Evolutionary conservation across 768 basidiomycete species (phyloP), one percentile per base, ranked within the genome.

Genomic region (Kwoniella botswanensis): DNA sequence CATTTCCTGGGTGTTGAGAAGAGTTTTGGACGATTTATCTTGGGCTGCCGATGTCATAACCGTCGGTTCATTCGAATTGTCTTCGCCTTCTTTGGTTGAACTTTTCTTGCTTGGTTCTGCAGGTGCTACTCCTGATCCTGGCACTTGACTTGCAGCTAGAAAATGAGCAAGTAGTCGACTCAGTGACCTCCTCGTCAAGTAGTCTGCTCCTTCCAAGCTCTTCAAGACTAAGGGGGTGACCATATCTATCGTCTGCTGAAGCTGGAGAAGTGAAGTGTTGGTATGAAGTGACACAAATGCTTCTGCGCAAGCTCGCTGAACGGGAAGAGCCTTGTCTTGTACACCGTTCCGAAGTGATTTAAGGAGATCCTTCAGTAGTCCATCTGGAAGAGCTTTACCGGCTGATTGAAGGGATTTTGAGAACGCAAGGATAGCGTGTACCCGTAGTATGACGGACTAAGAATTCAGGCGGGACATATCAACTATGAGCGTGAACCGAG

Each of bases 281-380:
- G 61, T 86, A 79, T 90, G 89, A 82, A 94, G 86, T 2, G 88
- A 82, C 52, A 87, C 82, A 18, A 91, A 82, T 24, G 88, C 86
- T 87, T 92, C 89, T 26, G 93, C 88, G 9, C 91, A 90, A 2
- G 89, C 93, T 24, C 95, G 89, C 79, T 97, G 93, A 18, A 98
- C 88, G 5, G 93, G 88, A 3, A 93, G 85, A 7, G 90, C 89
- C 84, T 93, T 94, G 83, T 98, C 96, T 0, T 86, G 86, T 1
- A 98, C 84, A 0, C 88, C 89, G 46, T 87, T 86, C 76, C 88
- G 90, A 86, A 92, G 90, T 72, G 92, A 90, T 83, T 96, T 98
- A 63, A 92, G 78, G 57, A 95, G 87, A 76, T 99, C 97, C 79
- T 88, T 94, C 65, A 87, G 83, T 2, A 89, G 85, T 4, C 89